Conservation (phyloP, 2,329 filamentous ascomycete genomes). For the Fusarium sp. region DNA sequence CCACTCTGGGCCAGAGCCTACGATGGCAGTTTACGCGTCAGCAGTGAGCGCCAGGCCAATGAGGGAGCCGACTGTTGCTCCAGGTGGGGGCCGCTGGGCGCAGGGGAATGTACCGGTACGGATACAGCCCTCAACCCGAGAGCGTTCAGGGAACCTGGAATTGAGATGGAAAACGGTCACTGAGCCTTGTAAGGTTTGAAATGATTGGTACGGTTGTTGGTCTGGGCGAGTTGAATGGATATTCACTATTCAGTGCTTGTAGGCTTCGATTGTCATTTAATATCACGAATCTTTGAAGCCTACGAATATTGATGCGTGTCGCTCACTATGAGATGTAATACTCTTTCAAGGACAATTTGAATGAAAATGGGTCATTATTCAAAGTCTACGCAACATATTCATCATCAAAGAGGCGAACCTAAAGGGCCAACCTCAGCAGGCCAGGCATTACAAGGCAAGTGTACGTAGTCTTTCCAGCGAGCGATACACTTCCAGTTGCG, state of each 20-base stretch:
- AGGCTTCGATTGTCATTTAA: conserved; percentile 28
- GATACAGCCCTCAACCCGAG: too few relatives aligned
- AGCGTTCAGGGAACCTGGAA: too few relatives aligned
- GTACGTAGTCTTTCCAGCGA: conserved; percentile 26
- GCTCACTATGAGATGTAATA: background rate
- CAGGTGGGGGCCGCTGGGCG: conserved; percentile 42
- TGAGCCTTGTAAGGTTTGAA: conserved; percentile 1
- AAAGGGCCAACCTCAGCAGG: conserved; percentile 19
- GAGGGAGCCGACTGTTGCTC: conserved; percentile 19
- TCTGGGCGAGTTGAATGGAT: background rate
- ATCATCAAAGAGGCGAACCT: conserved; percentile 40
- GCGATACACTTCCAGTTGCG: conserved; percentile 14
- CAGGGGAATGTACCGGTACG: conserved; percentile 44
- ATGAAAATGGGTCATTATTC: conserved; percentile 13
- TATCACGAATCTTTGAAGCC: conserved; percentile 2
- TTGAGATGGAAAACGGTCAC: conserved; percentile 14
- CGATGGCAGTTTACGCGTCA: conserved; percentile 54
- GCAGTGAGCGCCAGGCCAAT: conserved; percentile 48
- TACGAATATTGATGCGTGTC: conserved; percentile 28
- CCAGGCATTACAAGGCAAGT: conserved; percentile 15
- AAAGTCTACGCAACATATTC: conserved; percentile 37
- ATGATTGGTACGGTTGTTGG: background rate
- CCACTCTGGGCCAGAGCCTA: conserved; percentile 43
- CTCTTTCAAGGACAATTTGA: background rate
- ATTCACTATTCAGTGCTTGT: background rate